Conservation (phyloP, 2,329 filamentous ascomycete genomes). For the Apiospora sp. region DNA sequence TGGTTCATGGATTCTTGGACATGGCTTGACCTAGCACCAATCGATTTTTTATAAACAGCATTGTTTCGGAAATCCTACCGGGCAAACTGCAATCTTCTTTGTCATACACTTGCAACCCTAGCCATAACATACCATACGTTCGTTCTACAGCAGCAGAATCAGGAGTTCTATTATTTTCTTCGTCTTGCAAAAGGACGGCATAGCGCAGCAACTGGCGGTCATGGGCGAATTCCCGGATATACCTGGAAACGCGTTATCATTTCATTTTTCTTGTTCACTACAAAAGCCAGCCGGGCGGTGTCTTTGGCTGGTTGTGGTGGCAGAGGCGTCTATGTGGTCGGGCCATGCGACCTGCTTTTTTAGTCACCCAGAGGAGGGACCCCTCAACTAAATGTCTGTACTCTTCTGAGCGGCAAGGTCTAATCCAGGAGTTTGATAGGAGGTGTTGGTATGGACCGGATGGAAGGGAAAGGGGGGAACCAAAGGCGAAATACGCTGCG, state of each 20-base stretch:
- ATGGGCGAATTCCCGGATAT: conserved; percentile 22
- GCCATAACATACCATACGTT: not conserved
- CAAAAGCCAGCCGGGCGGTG: not conserved
- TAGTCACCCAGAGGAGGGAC: not conserved
- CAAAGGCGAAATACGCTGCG: not conserved
- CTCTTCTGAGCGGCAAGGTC: not conserved
- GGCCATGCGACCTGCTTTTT: not conserved
- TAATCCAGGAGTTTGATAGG: conserved; percentile 14
- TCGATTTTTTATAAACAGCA: conserved; percentile 6
- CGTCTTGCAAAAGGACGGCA: conserved; percentile 20
- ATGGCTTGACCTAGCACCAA: conserved; percentile 12
- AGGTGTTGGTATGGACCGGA: not conserved
- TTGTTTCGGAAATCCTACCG: not conserved
- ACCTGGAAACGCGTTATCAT: conserved; percentile 22
- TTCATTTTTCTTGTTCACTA: conserved; percentile 19
- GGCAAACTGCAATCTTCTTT: conserved; percentile 22
- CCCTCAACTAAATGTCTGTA: not conserved
- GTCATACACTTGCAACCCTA: conserved; percentile 2
- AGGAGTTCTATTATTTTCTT: conserved; percentile 22
- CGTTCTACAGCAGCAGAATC: conserved; percentile 8
- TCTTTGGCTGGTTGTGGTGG: not conserved
- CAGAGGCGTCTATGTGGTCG: conserved; percentile 4
- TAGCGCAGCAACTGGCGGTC: conserved; percentile 24
- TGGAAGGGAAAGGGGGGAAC: not conserved
- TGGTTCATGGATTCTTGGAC: conserved; percentile 8